Conservation (phyloP, 2,329 filamentous ascomycete genomes). For the Sphaerulina populicola region DNA sequence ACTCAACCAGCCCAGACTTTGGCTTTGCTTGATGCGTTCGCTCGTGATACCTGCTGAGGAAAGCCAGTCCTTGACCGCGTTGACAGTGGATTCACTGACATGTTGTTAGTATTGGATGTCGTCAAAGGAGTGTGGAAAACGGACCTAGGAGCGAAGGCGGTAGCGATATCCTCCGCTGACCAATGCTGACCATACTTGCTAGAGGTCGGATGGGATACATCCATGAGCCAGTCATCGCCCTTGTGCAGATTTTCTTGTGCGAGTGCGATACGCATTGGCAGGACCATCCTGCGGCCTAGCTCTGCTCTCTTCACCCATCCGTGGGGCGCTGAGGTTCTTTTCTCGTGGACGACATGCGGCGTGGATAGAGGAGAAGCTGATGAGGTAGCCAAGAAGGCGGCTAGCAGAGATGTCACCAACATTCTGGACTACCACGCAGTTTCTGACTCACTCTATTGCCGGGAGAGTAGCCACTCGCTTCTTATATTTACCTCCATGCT, state of each 20-base stretch:
- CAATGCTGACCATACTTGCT: slow-evolving; percentile 39
- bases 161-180: slow-evolving; percentile 29
- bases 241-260: slow-evolving; percentile 22
- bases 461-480: background rate
- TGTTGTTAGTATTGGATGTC: slow-evolving; percentile 27
- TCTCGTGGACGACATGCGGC: slow-evolving; percentile 29
- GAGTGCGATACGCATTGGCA: slow-evolving; percentile 24
- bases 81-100: slow-evolving; percentile 32
- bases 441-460: background rate
- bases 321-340: slow-evolving; percentile 19
- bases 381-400: background rate
- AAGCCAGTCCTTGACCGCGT: slow-evolving; percentile 37
- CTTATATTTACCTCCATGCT: background rate
- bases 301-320: slow-evolving; percentile 31
- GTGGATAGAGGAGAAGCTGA: slow-evolving; percentile 4
- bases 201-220: slow-evolving; percentile 33
- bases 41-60: slow-evolving; percentile 28
- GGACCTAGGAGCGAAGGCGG: slow-evolving; percentile 24
- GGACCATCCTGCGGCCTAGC: slow-evolving; percentile 7
- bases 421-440: background rate
- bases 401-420: background rate
- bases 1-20: slow-evolving; percentile 36
- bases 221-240: slow-evolving; percentile 25
- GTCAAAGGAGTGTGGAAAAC: background rate
- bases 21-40: slow-evolving; percentile 31